These are phyloP conservation scores for Fusarium sp. DNA, from an alignment of 2,329 filamentous ascomycete genomes.

Conservation along the genomic window DNA sequence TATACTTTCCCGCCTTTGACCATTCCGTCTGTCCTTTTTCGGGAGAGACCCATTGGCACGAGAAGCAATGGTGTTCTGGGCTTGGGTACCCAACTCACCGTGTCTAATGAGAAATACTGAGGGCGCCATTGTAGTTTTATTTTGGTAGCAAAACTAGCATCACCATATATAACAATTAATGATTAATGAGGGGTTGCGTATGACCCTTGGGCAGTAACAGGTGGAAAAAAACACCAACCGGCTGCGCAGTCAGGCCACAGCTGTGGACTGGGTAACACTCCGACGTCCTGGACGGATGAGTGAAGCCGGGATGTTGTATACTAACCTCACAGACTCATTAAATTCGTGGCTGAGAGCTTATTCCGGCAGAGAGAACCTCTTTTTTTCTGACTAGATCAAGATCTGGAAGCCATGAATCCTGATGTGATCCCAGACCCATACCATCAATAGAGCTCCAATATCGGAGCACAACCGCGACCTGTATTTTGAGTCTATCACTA, in stretches of 20 bases:
- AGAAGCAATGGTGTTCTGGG: fast-evolving
- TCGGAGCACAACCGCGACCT: too few relatives aligned
- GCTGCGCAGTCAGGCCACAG: background rate
- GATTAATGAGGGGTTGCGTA: background rate
- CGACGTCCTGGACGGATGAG: too few relatives aligned
- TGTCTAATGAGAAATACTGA: background rate
- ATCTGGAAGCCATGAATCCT: fast-evolving
- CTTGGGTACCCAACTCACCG: background rate
- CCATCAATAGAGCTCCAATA: background rate
- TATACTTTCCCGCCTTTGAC: background rate
- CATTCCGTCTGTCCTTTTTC: background rate
- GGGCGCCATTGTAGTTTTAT: background rate
- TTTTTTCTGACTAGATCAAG: too few relatives aligned
- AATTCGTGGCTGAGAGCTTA: too few relatives aligned
- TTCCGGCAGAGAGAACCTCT: too few relatives aligned
- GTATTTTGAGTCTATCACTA: background rate
- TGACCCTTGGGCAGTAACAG: background rate
- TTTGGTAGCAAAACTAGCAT: too few relatives aligned
- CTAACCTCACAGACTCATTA: too few relatives aligned
- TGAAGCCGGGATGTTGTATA: too few relatives aligned
- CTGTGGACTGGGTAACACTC: background rate
- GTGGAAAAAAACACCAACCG: background rate
- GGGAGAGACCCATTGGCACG: background rate
- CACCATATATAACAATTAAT: background rate
- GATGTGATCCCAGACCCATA: background rate